These are phyloP conservation scores for Sextonia rubra DNA, from an alignment of 164 flowering plant species.

Conservation along the genomic window DNA sequence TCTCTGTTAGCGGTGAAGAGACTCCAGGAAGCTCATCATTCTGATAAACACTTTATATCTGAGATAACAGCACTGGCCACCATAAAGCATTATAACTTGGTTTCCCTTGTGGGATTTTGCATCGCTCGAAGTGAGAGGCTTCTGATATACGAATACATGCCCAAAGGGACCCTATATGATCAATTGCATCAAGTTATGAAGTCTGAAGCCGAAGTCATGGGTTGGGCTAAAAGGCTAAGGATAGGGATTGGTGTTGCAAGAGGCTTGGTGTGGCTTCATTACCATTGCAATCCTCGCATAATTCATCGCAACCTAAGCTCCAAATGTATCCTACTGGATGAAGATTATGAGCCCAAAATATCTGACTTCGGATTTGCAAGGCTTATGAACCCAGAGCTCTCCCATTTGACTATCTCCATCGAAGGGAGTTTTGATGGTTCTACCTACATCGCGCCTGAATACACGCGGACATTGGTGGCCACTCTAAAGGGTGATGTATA, in stretches of 20 bases:
- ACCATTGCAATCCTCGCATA: slow-evolving; percentile 12
- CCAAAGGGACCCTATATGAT: slow-evolving; percentile 15
- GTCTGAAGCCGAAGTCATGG: slow-evolving; percentile 6
- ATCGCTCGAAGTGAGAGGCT: slow-evolving; percentile 12
- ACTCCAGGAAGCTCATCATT: slow-evolving; percentile 18
- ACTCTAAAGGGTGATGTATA: slow-evolving; percentile 18
- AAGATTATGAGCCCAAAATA: slow-evolving; percentile 20
- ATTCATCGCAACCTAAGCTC: slow-evolving; percentile 17
- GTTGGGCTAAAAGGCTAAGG: slow-evolving; percentile 20
- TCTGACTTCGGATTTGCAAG: slow-evolving; percentile 17
- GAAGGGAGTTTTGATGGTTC: slow-evolving; percentile 5
- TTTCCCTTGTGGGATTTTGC: slow-evolving; percentile 22
- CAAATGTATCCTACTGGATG: slow-evolving; percentile 17
- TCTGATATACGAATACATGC: slow-evolving; percentile 17
- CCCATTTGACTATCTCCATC: slow-evolving; percentile 8
- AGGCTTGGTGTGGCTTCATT: slow-evolving; percentile 24
- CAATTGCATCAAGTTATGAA: slow-evolving; percentile 4
- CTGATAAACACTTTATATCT: slow-evolving; percentile 22
- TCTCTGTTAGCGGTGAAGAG: slow-evolving; percentile 21
- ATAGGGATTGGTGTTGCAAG: slow-evolving; percentile 20
- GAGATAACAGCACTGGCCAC: slow-evolving; percentile 25
- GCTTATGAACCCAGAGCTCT: slow-evolving; percentile 12
- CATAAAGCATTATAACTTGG: slow-evolving; percentile 28
- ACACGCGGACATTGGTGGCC: slow-evolving; percentile 20
- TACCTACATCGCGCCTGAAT: slow-evolving; percentile 55